A percentile compares a stretch with the other conserved stretches of the same genome.
These are phyloP conservation scores for Meredithiella fracta DNA, from an alignment of 2,329 filamentous ascomycete genomes.

Conservation along the genomic window DNA sequence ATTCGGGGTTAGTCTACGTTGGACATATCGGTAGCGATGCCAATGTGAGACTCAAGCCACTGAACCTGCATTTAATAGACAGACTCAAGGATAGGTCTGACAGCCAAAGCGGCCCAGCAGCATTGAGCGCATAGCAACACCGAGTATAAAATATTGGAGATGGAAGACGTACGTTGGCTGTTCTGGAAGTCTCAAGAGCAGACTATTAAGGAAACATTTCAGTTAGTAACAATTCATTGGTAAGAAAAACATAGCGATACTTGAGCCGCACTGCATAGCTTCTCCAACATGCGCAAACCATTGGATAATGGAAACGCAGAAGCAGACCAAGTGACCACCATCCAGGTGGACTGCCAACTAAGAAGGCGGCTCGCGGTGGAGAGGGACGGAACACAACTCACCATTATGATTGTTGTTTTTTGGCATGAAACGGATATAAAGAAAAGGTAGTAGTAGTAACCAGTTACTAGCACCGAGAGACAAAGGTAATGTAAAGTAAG, in stretches of 20 bases:
- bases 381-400: background rate
- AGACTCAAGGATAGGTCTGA: too few relatives aligned
- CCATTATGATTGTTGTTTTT: constrained; percentile 8
- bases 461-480: constrained; percentile 6
- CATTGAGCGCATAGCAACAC: too few relatives aligned
- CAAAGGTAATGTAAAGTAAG: constrained; percentile 5
- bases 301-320: constrained; percentile 7
- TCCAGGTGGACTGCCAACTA: too few relatives aligned
- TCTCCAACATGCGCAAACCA: background rate
- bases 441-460: constrained; percentile 3
- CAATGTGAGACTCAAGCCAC: too few relatives aligned
- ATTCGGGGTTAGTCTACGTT: constrained; percentile 17
- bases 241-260: background rate
- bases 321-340: too few relatives aligned
- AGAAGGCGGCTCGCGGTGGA: background rate
- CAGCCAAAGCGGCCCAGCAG: too few relatives aligned
- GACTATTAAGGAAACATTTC: background rate
- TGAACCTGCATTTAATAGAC: too few relatives aligned
- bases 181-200: constrained; percentile 11
- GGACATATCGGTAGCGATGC: too few relatives aligned
- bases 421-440: constrained; percentile 10
- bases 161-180: constrained; percentile 10
- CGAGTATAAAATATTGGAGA: too few relatives aligned
- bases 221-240: constrained; percentile 8
- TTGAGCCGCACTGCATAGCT: constrained; percentile 8